A percentile compares a stretch with the other conserved stretches of the same genome.
These are phyloP conservation scores for Prunus persica DNA, from an alignment of 306 rosid genomes.

Conservation along the genomic window Prunus_persica_NCBIv2 NC_034013.1:17591501-17592000, in stretches of 20 bases:
- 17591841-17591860: constrained; percentile 75
- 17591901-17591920: constrained; percentile 45
- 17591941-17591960: constrained; percentile 50
- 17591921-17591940: constrained; percentile 25
- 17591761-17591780: constrained; percentile 62
- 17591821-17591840: constrained; percentile 81
- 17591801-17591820: constrained; percentile 61
- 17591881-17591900: constrained; percentile 70
- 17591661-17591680: too few species aligned
- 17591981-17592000: background rate
- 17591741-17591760: constrained; percentile 67
- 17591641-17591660: background rate
- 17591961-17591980: constrained; percentile 32
- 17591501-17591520: constrained; percentile 76
- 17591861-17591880: constrained; percentile 71
- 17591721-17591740: constrained; percentile 51
- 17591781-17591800: constrained; percentile 59
- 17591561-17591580: background rate
- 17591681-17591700: background rate
- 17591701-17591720: background rate
- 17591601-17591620: too few species aligned
- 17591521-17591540: constrained; percentile 18
- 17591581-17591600: background rate
- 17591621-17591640: too few species aligned
- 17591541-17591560: background rate